A percentile compares a stretch with the other conserved stretches of the same genome.
phyloP scores from a whole-genome alignment of 2,329 filamentous ascomycete species.

The Fusarium avenaceum region DNA sequence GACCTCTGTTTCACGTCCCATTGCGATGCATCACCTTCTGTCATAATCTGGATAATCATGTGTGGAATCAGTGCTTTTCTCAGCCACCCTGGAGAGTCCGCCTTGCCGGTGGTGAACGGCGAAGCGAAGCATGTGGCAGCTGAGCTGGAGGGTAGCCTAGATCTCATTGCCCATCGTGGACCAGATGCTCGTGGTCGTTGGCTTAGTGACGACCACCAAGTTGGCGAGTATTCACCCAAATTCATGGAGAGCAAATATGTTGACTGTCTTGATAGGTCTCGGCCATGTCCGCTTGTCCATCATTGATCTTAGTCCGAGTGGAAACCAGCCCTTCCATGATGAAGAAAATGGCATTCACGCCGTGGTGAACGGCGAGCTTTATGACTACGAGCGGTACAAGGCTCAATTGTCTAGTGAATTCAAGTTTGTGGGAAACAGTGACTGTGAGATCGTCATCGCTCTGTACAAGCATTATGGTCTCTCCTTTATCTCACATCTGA shows the following conservation, averaged over 20 bases:
- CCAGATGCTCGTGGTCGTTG: constrained; percentile 12
- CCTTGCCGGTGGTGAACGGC: neutral
- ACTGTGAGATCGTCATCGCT: constrained; percentile 12
- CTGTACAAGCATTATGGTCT: constrained; percentile 14
- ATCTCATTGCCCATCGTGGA: constrained; percentile 12
- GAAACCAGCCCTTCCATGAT: constrained; percentile 11
- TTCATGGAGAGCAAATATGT: too few relatives aligned
- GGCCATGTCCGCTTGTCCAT: constrained; percentile 11
- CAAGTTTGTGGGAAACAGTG: constrained; percentile 10
- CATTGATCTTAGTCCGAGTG: constrained; percentile 5
- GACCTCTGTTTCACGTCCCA: neutral
- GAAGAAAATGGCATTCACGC: neutral
- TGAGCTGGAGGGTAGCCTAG: constrained; percentile 5
- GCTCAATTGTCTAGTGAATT: constrained; percentile 1
- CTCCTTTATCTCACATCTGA: constrained; percentile 1
- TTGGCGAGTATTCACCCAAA: neutral
- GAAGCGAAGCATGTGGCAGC: neutral
- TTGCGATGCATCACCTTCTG: neutral
- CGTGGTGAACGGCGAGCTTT: constrained; percentile 2
- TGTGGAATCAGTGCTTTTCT: constrained; percentile 16
- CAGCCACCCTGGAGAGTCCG: constrained; percentile 7
- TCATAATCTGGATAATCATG: neutral
- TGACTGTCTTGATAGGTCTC: neutral
- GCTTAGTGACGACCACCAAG: constrained; percentile 2
- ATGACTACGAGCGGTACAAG: constrained; percentile 10